Conservation (phyloP, 2,329 filamentous ascomycete species). For the Alternaria panax region DNA sequence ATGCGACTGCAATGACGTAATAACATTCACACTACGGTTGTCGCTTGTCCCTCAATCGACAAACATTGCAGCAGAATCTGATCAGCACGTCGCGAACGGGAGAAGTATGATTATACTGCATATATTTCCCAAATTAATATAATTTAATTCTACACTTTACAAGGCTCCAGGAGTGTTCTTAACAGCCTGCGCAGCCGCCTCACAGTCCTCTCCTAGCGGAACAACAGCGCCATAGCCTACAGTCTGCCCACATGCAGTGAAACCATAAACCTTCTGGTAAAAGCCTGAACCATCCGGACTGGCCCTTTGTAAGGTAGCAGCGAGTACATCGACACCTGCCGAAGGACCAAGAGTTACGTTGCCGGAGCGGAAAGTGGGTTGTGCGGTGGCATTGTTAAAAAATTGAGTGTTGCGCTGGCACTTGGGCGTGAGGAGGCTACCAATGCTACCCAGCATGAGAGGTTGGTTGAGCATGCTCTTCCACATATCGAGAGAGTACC, state of each 20-base stretch:
- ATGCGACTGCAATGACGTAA: not conserved
- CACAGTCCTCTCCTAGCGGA: constrained; percentile 19
- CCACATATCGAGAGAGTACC: constrained; percentile 6
- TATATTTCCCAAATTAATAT: not conserved
- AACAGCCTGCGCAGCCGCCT: constrained; percentile 10
- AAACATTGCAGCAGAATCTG: not conserved
- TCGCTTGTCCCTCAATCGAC: not conserved
- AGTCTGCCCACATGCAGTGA: constrained; percentile 19
- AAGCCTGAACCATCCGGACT: constrained; percentile 8
- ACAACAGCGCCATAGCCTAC: constrained; percentile 17
- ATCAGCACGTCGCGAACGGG: not conserved
- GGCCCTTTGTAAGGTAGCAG: constrained; percentile 8
- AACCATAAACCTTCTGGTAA: constrained; percentile 12
- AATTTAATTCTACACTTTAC: not conserved
- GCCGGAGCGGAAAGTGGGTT: constrained; percentile 12
- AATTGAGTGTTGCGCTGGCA: constrained; percentile 20
- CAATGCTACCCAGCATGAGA: constrained; percentile 3
- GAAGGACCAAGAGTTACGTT: constrained; percentile 18
- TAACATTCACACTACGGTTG: not conserved
- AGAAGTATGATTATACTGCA: not conserved
- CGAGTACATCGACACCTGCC: constrained; percentile 5
- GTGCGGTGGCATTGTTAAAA: constrained; percentile 16
- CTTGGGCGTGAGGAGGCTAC: not conserved
- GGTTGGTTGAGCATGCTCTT: constrained; percentile 20
- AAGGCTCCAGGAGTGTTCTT: constrained; percentile 13